phyloP scores from a whole-genome alignment of 192 early-diverging fungal genomes.

The Mortierella alpina region DNA sequence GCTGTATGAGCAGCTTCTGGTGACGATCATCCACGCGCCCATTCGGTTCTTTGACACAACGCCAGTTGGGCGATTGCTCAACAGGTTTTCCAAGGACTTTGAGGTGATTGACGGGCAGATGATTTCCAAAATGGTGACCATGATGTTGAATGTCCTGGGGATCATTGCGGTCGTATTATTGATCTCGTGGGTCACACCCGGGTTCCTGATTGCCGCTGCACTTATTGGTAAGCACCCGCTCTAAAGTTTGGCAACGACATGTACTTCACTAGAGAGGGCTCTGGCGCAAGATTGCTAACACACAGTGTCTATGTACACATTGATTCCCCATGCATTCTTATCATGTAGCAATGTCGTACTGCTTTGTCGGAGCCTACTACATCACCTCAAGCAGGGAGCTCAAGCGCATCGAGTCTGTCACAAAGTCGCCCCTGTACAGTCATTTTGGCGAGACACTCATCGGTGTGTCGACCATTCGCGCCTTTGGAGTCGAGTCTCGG shows the following conservation, averaged over 20 bases:
- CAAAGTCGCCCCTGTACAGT: slow-evolving; percentile 79
- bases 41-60: slow-evolving; percentile 92
- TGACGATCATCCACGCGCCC: slow-evolving; percentile 72
- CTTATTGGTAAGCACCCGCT: slow-evolving; percentile 51
- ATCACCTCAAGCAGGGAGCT: slow-evolving; percentile 75
- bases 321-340: slow-evolving; percentile 57
- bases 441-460: slow-evolving; percentile 83
- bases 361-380: slow-evolving; percentile 43
- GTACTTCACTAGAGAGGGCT: not conserved
- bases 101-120: slow-evolving; percentile 77
- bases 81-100: slow-evolving; percentile 91
- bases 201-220: slow-evolving; percentile 68
- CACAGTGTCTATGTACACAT: slow-evolving; percentile 24
- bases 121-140: slow-evolving; percentile 62
- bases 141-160: slow-evolving; percentile 59
- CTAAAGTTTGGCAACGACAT: not conserved
- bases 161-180: slow-evolving; percentile 64
- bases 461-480: slow-evolving; percentile 85
- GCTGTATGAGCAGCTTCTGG: slow-evolving; percentile 69
- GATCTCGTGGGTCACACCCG: slow-evolving; percentile 70
- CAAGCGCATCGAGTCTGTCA: slow-evolving; percentile 84
- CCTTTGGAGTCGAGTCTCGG: slow-evolving; percentile 75
- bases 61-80: slow-evolving; percentile 88
- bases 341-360: slow-evolving; percentile 63
- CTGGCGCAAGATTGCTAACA: slow-evolving; percentile 4